These are phyloP conservation scores for Colletotrichum viniferum DNA, from an alignment of 2,329 filamentous ascomycete species.

Conservation along the genomic window DNA sequence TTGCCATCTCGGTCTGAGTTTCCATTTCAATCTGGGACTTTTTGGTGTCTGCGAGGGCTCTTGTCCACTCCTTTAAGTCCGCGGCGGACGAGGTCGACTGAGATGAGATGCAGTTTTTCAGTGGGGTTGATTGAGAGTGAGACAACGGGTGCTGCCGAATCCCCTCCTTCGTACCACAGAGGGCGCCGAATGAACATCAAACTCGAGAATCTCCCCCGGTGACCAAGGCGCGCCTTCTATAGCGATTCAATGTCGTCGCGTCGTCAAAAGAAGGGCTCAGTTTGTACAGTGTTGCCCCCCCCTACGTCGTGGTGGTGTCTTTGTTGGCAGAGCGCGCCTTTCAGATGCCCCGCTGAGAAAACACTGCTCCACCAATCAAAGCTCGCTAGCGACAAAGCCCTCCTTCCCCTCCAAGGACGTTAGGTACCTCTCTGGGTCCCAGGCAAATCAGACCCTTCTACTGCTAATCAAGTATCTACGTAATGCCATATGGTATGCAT, in stretches of 20 bases:
- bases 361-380: neutral
- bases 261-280: conserved; percentile 2
- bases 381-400: neutral
- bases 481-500: neutral
- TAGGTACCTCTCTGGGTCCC: neutral
- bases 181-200: neutral
- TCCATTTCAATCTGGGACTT: neutral
- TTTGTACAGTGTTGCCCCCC: neutral
- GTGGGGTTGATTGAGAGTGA: conserved; percentile 1
- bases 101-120: conserved; percentile 2
- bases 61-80: neutral
- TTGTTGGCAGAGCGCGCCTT: neutral
- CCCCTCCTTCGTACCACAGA: neutral
- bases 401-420: neutral
- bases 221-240: neutral
- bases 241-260: neutral
- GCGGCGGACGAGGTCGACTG: neutral
- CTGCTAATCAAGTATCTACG: conserved; percentile 11
- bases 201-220: neutral
- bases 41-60: neutral
- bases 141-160: neutral
- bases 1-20: conserved; percentile 18
- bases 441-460: neutral
- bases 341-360: neutral
- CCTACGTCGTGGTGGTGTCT: neutral